Evolutionary conservation across 2,329 filamentous ascomycete species (phyloP).

Genomic region (Arthroderma uncinatum): DNA sequence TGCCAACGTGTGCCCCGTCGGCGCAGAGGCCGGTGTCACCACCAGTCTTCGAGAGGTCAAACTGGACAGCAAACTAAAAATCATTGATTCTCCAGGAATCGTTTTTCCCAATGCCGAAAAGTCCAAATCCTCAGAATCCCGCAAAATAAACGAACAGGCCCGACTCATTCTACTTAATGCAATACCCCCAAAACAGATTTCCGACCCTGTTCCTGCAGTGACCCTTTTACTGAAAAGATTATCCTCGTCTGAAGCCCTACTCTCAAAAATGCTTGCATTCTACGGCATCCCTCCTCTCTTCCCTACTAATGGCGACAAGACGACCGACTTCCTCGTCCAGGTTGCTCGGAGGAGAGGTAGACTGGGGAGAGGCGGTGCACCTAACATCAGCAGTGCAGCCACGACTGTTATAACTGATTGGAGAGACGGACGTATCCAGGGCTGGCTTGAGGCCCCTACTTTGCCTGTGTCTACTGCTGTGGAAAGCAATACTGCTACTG

Average conservation of each 20-base stretch:
- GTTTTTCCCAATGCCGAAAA: constrained; percentile 62
- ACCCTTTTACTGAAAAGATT: constrained; percentile 72
- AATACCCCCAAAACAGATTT: constrained; percentile 85
- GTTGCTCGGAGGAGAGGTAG: constrained; percentile 87
- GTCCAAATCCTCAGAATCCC: constrained; percentile 46
- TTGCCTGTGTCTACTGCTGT: constrained; percentile 42
- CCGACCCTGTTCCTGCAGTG: constrained; percentile 82
- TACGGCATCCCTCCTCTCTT: constrained; percentile 78
- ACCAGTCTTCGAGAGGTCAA: constrained; percentile 82
- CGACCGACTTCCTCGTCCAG: constrained; percentile 85
- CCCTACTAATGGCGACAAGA: constrained; percentile 57
- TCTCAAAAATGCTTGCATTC: constrained; percentile 67
- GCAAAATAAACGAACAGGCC: constrained; percentile 62
- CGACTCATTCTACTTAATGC: constrained; percentile 81
- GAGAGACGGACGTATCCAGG: constrained; percentile 88
- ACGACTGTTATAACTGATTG: constrained; percentile 94
- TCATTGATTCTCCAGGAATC: constrained; percentile 89
- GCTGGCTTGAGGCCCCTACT: constrained; percentile 71
- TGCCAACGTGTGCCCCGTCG: constrained; percentile 65
- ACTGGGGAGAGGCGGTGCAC: constrained; percentile 77
- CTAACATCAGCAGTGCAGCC: constrained; percentile 76
- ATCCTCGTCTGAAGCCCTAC: constrained; percentile 58
- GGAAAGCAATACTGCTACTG: constrained; percentile 19
- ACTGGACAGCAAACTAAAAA: constrained; percentile 84
- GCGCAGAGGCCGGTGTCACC: constrained; percentile 85